Percentiles rank a stretch among this genome's conserved stretches.
phyloP scores from a whole-genome alignment of 2,329 filamentous ascomycete genomes.

The Eutypa lata region DNA sequence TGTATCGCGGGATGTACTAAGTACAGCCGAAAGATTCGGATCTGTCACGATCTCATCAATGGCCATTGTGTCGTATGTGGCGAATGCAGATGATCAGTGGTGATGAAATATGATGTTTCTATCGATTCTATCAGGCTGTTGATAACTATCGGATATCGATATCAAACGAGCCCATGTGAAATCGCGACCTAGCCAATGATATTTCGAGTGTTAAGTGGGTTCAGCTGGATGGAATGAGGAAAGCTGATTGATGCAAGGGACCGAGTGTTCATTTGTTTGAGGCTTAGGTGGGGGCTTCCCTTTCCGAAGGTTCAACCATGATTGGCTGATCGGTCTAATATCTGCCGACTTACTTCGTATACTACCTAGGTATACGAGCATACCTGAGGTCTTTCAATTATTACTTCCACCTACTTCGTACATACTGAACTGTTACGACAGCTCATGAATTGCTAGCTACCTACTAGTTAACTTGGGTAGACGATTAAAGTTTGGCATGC shows the following conservation, averaged over 20 bases:
- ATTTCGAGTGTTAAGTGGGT: not conserved
- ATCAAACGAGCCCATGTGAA: too few species aligned
- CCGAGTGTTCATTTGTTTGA: not conserved
- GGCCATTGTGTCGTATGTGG: conserved; percentile 41
- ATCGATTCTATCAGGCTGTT: too few species aligned
- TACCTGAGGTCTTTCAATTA: too few species aligned
- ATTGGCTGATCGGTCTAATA: too few species aligned
- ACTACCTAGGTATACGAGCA: too few species aligned
- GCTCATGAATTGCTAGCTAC: too few species aligned
- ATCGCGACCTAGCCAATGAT: not conserved
- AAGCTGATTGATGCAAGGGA: not conserved
- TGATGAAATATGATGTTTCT: not conserved
- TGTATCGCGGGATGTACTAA: conserved; percentile 70
- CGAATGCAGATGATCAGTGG: not conserved
- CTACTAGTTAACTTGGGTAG: too few species aligned
- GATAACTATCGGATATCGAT: too few species aligned
- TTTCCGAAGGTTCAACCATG: not conserved
- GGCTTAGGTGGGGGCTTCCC: not conserved
- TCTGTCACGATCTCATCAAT: conserved; percentile 61
- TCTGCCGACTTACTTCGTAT: too few species aligned
- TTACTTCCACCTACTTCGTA: too few species aligned
- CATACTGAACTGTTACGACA: too few species aligned
- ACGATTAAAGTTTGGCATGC: too few species aligned
- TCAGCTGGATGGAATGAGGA: not conserved
- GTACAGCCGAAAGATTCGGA: conserved; percentile 61